Evolutionary conservation across 371 early-diverging fungal species (phyloP).

Genomic region (Syncephalis plumigaleata): DNA sequence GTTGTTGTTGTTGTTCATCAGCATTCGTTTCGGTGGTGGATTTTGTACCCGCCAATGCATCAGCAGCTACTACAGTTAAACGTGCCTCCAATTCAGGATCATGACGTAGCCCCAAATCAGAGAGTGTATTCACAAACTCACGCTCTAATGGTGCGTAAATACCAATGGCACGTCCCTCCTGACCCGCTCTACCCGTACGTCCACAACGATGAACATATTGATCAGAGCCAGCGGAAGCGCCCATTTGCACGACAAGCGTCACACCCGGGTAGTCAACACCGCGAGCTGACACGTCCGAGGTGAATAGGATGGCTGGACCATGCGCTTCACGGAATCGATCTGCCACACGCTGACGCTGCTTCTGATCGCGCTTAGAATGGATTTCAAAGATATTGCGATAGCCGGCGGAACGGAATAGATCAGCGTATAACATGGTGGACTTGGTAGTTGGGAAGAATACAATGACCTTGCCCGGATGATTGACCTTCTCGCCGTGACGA

Average conservation of each 20-base stretch:
- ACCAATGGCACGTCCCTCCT: slow-evolving; percentile 72
- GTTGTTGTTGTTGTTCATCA: slow-evolving; percentile 10
- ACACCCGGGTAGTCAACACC: slow-evolving; percentile 99
- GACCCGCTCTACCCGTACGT: slow-evolving; percentile 97
- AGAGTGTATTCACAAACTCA: slow-evolving; percentile 31
- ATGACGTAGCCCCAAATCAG: no score
- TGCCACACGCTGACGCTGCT: slow-evolving; percentile 48
- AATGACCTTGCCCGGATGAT: slow-evolving; percentile 57
- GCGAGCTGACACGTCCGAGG: slow-evolving; percentile 98
- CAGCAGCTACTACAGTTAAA: no score
- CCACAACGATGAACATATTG: slow-evolving; percentile 97
- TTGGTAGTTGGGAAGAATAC: slow-evolving; percentile 80
- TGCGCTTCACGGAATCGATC: slow-evolving; percentile 40
- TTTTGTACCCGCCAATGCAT: slow-evolving; percentile 22
- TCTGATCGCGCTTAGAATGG: slow-evolving; percentile 69
- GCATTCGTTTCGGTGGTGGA: no score
- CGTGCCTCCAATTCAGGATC: no score
- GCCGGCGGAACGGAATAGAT: slow-evolving; percentile 29
- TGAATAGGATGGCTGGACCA: slow-evolving; percentile 60
- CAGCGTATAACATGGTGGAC: slow-evolving; percentile 53
- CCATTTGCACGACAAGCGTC: slow-evolving; percentile 85
- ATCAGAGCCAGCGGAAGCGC: slow-evolving; percentile 76
- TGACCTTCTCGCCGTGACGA: slow-evolving; percentile 24
- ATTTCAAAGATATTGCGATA: slow-evolving; percentile 33
- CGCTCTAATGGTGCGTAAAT: slow-evolving; percentile 75